Conservation (phyloP, 345 rosid genomes). For the Bretschneidera sinensis region DNA sequence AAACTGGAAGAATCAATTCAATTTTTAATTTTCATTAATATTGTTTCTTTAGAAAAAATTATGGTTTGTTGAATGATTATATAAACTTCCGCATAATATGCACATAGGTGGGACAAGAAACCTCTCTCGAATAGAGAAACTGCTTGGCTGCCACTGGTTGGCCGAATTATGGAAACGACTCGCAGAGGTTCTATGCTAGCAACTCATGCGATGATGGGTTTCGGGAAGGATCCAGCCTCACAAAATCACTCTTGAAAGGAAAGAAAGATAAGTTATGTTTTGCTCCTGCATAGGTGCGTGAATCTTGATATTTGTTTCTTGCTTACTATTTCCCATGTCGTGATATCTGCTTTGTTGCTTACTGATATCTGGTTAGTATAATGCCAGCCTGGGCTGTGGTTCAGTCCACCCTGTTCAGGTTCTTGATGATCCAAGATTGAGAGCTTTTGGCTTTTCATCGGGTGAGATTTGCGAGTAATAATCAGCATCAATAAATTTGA, state of each 20-base stretch:
- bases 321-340: too few relatives aligned
- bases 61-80: background rate
- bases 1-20: too few relatives aligned
- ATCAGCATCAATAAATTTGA: too few relatives aligned
- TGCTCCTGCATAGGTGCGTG: background rate
- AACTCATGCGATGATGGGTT: conserved; percentile 90
- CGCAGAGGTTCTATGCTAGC: conserved; percentile 80
- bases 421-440: too few relatives aligned
- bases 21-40: too few relatives aligned
- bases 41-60: too few relatives aligned
- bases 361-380: background rate
- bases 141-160: conserved; percentile 43
- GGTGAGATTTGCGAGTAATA: too few relatives aligned
- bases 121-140: conserved; percentile 69
- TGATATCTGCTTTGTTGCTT: too few relatives aligned
- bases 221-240: conserved; percentile 67
- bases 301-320: too few relatives aligned
- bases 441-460: too few relatives aligned
- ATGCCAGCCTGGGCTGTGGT: background rate
- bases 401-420: too few relatives aligned
- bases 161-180: conserved; percentile 51
- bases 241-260: conserved; percentile 10
- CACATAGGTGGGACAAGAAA: conserved; percentile 83
- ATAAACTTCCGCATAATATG: background rate
- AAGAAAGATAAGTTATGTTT: background rate